Base-by-base conservation (phyloP, 2,329 filamentous ascomycete species). In the Scopulariopsis brevicaulis region DNA sequence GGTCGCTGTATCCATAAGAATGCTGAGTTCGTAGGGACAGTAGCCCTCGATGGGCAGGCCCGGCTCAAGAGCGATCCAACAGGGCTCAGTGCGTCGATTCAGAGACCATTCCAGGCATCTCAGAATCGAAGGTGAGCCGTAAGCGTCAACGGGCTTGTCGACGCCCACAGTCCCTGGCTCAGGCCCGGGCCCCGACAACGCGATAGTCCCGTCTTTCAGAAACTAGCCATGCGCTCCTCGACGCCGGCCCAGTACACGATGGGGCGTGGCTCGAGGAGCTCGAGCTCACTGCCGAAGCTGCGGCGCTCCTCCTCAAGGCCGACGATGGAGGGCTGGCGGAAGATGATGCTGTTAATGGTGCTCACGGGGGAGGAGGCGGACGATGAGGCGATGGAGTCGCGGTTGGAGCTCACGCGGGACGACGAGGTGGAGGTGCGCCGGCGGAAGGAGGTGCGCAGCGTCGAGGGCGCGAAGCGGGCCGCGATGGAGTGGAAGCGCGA, bases 161-260 rank as follows among this genome's bases (percentile, higher is more conserved):
- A 46, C 15, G 40, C 18, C 40, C 15, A 46, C 40, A 2, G 40
- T n/a, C 40, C 40, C 15, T 14, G 15, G 40, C 40, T 50, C 20
- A 22, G 7, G 11, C 46, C 20, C n/a, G 12, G 20, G 46, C 46
- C 18, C 40, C n/a, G 7, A 4, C 8, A n/a, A n/a, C 10, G 40
- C 4, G 15, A n/a, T 24, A 50, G 46, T 50, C 46, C 20, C 46
- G 46, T 50, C 46, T 53, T 40, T 62, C 65, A 73, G 54, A 75
- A 69, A 22, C 69, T 71, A 51, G 73, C 71, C 66, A 84, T 82
- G 56, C 81, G 75, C 71, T 84, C 82, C 69, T 85, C 82, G 54
- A 85, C 68, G 46, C 83, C 80, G 62, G 79, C 80, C 77, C 82
- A 85, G 70, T 83, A 84, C 57, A 84, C 80, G 40, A 84, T 74